phyloP scores from a whole-genome alignment of 257 asterid species.

The Solanum tarapatanum region DNA sequence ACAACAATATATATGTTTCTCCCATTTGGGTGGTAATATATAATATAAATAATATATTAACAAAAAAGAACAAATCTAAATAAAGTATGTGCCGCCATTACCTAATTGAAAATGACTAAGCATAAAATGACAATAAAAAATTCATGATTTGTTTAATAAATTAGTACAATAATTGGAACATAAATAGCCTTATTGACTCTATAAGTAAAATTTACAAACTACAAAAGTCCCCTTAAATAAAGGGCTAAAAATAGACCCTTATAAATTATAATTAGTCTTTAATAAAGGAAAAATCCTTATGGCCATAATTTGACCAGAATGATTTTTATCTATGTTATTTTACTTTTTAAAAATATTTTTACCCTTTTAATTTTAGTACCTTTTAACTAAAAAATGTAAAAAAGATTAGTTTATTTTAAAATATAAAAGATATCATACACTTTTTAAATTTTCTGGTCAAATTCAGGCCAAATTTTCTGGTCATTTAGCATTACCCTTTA shows the following conservation, averaged over 20 bases:
- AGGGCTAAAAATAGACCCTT: conserved; percentile 14
- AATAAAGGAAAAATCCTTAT: too few species aligned
- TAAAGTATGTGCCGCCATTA: background rate
- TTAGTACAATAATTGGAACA: conserved; percentile 37
- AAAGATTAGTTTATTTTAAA: too few species aligned
- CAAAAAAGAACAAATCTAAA: background rate
- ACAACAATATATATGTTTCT: background rate
- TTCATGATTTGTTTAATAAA: conserved; percentile 9
- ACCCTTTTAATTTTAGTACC: too few species aligned
- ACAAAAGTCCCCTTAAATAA: conserved; percentile 3
- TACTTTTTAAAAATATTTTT: too few species aligned
- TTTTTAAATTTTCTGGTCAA: too few species aligned
- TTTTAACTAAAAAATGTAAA: too few species aligned
- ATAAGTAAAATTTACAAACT: conserved; percentile 15
- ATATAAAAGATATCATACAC: too few species aligned
- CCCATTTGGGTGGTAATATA: background rate
- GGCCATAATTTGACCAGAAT: too few species aligned
- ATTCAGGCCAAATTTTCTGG: too few species aligned
- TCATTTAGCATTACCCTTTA: background rate
- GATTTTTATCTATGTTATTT: too few species aligned
- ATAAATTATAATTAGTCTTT: conserved; percentile 11
- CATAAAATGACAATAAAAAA: background rate
- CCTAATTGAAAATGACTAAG: background rate
- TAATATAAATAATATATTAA: background rate
- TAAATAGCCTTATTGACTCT: background rate